Percentiles rank a stretch among this genome's conserved stretches.
phyloP scores from a whole-genome alignment of 805 yeast species.

The Sugiyamaella lignohabitans region DNA sequence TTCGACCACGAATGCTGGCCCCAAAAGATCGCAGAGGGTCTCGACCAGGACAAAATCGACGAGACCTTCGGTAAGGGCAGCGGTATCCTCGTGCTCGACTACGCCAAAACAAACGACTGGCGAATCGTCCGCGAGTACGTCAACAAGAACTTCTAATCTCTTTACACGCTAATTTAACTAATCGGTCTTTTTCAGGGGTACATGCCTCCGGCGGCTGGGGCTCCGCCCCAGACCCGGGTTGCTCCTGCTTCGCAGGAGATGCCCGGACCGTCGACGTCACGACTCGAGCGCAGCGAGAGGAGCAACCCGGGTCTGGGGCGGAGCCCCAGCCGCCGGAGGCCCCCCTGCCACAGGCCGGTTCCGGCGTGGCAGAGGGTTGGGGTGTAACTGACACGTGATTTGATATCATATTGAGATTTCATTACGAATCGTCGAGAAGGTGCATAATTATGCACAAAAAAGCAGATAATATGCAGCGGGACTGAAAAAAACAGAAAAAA shows the following conservation, averaged over 20 bases:
- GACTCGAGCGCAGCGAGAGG: too few relatives aligned
- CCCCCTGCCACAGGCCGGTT: too few relatives aligned
- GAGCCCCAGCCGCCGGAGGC: too few relatives aligned
- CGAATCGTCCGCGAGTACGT: neutral
- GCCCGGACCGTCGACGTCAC: too few relatives aligned
- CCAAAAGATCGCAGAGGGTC: slow-evolving; percentile 45
- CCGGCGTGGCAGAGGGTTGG: too few relatives aligned
- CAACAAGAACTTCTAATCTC: neutral
- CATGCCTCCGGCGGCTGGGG: too few relatives aligned
- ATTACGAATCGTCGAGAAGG: neutral
- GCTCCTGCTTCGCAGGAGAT: too few relatives aligned
- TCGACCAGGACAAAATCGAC: slow-evolving; percentile 7
- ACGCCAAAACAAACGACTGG: slow-evolving; percentile 59
- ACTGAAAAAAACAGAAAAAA: neutral
- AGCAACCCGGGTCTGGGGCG: too few relatives aligned
- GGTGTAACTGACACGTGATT: too few relatives aligned
- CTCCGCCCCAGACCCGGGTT: too few relatives aligned
- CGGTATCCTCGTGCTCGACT: slow-evolving; percentile 66
- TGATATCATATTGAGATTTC: neutral
- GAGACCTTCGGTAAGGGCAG: slow-evolving; percentile 39
- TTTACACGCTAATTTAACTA: too few relatives aligned
- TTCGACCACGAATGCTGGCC: slow-evolving; percentile 75
- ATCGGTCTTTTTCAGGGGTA: too few relatives aligned
- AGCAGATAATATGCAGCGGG: neutral
- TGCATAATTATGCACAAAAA: neutral